Base-by-base conservation (phyloP, 2,329 filamentous ascomycete genomes). In the Clonostachys solani region DNA sequence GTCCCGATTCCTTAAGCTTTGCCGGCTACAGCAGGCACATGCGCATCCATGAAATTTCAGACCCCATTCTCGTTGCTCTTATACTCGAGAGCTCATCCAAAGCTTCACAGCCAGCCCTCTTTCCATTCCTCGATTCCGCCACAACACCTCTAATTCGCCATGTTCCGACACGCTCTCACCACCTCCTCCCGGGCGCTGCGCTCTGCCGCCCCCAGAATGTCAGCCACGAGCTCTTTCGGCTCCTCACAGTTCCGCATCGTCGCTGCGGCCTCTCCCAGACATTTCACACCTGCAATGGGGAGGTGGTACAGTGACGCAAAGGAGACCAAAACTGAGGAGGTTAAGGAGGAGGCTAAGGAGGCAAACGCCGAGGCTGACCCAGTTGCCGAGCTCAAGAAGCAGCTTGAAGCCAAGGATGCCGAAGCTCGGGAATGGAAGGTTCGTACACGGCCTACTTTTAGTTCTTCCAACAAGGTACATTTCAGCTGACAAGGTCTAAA, bases 381-480 rank as follows among this genome's bases (percentile, higher is more conserved):
- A 40, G 59, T 74, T 38, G 60, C 66, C 5, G 65, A 71, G 49
- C 60, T 78, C 47, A 77, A 75, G 67, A 78, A 77, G 60, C 64
- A 71, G 50, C 62, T 79, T 42, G 75, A 78, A 60, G 61, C 71
- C 54, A 79, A 78, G 64, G 71, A 77, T 33, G 68, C 71, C 54
- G 75, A 78, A 58, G 71, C 65, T 44, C 64, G 87, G 52, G 91
- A 96, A 43, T 80, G 95, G 69, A 97, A 96, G 84, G 92, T 96
- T 58, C 42, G 76, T 64, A 29, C 13, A 19, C 36, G 5, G 10
- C 23, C 23, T 29, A 10, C 8, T 29, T 29, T 29, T 29, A 9
- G 8, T 23, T 17, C n/a, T 42, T 15, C 40, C 15, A 29, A 29
- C 10, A 29, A 29, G 8, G 23, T 29, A 29, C 23, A 29, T 29